Conservation (phyloP, 306 rosid species). For the Inga leiocalycina region DNA sequence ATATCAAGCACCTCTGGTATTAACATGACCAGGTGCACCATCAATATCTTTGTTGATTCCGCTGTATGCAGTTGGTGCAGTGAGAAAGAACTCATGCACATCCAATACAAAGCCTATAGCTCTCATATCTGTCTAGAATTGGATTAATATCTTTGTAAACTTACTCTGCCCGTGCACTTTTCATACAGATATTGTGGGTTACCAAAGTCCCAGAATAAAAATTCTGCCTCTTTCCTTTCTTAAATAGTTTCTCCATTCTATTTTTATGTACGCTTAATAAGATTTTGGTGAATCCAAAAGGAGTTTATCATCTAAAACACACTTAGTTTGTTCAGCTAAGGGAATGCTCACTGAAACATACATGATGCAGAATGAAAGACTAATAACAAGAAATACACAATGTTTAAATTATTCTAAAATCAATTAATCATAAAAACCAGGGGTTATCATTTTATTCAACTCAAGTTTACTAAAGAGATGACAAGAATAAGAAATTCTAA, state of each 20-base stretch:
- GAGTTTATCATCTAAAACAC: neutral
- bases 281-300: neutral
- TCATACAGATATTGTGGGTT: neutral
- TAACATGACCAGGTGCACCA: slow-evolving; percentile 7
- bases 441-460: neutral
- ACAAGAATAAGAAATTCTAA: neutral
- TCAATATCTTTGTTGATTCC: slow-evolving; percentile 7
- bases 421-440: neutral
- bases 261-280: neutral
- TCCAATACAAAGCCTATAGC: neutral
- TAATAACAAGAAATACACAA: neutral
- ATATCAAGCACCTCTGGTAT: slow-evolving; percentile 6
- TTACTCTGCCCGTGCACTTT: neutral
- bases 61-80: neutral
- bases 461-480: neutral
- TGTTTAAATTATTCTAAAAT: neutral
- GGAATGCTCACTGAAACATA: neutral
- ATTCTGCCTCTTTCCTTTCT: neutral
- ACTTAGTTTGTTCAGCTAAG: neutral
- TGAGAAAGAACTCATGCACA: neutral
- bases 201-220: neutral
- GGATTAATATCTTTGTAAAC: neutral
- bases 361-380: neutral
- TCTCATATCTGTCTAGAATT: neutral
- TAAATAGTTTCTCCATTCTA: neutral